These are phyloP conservation scores for Candida maesae DNA, from an alignment of 805 yeast genomes.

Conservation along the genomic window DNA sequence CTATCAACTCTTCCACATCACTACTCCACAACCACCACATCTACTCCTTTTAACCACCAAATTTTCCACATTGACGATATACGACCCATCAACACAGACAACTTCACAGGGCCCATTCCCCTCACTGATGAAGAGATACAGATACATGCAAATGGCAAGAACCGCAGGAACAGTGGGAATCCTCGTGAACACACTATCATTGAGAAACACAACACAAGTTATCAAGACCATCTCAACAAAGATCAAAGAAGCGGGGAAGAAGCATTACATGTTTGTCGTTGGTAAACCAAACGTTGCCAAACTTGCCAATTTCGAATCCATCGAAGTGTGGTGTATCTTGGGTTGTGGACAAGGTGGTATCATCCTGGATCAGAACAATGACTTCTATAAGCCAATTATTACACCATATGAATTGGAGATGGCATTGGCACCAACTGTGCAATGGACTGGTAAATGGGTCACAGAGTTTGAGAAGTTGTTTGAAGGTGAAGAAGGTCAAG, in stretches of 20 bases:
- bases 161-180: constrained; percentile 91
- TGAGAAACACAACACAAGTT: constrained; percentile 67
- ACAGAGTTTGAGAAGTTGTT: constrained; percentile 65
- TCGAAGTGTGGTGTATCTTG: constrained; percentile 90
- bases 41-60: constrained; percentile 70
- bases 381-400: constrained; percentile 84
- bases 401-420: constrained; percentile 89
- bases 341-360: constrained; percentile 97
- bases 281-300: constrained; percentile 98
- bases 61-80: constrained; percentile 50
- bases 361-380: constrained; percentile 71
- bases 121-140: constrained; percentile 77
- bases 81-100: constrained; percentile 37
- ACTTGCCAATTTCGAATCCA: constrained; percentile 90
- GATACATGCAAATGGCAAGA: constrained; percentile 83
- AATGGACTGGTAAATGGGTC: constrained; percentile 95
- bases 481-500: constrained; percentile 30
- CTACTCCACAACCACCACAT: constrained; percentile 74
- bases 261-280: constrained; percentile 90
- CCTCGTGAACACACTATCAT: constrained; percentile 82
- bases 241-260: constrained; percentile 76
- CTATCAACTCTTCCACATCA: constrained; percentile 65
- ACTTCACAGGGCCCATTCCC: constrained; percentile 62
- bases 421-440: constrained; percentile 70
- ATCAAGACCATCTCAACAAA: constrained; percentile 56